phyloP scores from a whole-genome alignment of 495 filamentous ascomycete species.

The Podospora bellae-mahoneyi region DNA sequence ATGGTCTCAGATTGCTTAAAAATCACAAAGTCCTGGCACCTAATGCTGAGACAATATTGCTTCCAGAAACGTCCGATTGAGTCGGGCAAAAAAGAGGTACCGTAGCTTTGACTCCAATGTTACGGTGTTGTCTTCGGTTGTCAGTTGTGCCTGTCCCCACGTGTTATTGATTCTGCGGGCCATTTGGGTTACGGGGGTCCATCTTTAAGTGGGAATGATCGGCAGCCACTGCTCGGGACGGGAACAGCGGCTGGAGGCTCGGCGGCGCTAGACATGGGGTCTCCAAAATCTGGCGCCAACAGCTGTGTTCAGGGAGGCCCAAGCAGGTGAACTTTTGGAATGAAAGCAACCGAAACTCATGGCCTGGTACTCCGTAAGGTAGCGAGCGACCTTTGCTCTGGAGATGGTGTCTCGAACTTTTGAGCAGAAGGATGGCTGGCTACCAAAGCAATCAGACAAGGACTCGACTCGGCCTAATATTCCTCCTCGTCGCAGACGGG shows the following conservation, averaged over 20 bases:
- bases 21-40: neutral
- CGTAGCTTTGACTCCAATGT: neutral
- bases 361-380: too few species aligned
- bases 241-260: constrained; percentile 8
- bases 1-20: neutral
- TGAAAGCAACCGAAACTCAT: too few species aligned
- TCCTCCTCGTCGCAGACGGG: neutral
- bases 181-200: neutral
- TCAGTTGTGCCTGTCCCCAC: neutral
- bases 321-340: neutral
- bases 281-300: neutral
- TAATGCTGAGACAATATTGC: neutral
- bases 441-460: neutral
- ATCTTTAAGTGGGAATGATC: constrained; percentile 12
- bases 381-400: neutral
- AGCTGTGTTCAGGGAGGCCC: neutral
- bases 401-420: neutral
- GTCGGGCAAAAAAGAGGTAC: neutral
- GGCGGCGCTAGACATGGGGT: too few species aligned
- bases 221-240: constrained; percentile 6
- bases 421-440: neutral
- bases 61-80: neutral
- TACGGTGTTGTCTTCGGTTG: neutral
- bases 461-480: neutral
- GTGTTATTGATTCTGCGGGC: constrained; percentile 6